A percentile compares a stretch with the other conserved stretches of the same genome.
phyloP scores from a whole-genome alignment of 768 basidiomycete genomes.

The Termitomyces titanicus region DNA sequence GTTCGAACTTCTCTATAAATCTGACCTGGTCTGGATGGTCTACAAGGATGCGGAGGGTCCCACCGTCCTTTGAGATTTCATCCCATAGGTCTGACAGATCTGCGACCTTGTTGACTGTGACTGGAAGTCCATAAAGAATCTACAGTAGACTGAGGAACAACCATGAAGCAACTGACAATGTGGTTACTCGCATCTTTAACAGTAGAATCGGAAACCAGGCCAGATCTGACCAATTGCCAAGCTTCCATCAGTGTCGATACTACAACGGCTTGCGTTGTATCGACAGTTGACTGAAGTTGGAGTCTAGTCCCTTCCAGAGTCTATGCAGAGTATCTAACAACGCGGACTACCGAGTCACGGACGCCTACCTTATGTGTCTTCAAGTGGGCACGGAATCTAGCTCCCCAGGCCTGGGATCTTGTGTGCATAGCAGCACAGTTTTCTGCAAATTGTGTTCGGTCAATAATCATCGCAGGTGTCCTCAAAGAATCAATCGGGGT shows the following conservation, averaged over 20 bases:
- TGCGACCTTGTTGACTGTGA: constrained; percentile 64
- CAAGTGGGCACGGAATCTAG: constrained; percentile 76
- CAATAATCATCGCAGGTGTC: constrained; percentile 78
- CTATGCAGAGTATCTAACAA: constrained; percentile 29
- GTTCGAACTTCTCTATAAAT: constrained; percentile 61
- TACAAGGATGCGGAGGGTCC: constrained; percentile 61
- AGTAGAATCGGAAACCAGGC: constrained; percentile 65
- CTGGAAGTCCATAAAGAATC: constrained; percentile 81
- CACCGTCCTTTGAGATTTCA: constrained; percentile 52
- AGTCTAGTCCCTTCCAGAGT: constrained; percentile 72
- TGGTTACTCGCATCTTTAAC: constrained; percentile 67
- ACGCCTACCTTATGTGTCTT: constrained; percentile 73
- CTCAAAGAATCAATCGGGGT: constrained; percentile 52
- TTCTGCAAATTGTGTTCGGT: constrained; percentile 63
- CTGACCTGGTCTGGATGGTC: constrained; percentile 74
- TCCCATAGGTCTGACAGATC: constrained; percentile 63
- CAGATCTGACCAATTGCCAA: constrained; percentile 65
- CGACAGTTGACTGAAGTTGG: constrained; percentile 56
- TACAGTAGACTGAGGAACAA: constrained; percentile 23
- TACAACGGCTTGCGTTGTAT: constrained; percentile 58
- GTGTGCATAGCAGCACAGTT: constrained; percentile 76
- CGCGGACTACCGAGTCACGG: not conserved
- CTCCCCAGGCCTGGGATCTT: constrained; percentile 62
- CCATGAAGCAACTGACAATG: not conserved
- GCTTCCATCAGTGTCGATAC: constrained; percentile 86